Conservation (phyloP, 1,284 basidiomycete species). For the Inonotus hispidus region DNA sequence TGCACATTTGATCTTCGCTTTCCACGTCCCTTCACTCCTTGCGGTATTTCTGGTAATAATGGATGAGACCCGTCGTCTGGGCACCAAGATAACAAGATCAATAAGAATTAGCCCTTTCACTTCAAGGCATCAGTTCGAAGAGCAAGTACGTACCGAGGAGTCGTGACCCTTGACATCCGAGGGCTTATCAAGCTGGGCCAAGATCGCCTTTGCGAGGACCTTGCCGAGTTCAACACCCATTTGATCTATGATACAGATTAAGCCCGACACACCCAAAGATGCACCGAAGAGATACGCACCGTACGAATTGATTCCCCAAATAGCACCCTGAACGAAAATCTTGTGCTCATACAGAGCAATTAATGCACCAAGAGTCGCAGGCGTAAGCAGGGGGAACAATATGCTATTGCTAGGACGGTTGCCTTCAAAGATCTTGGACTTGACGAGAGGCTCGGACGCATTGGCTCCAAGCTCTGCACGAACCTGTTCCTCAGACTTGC, state of each 20-base stretch:
- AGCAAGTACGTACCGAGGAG: conserved; percentile 62
- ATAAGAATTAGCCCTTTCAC: background rate
- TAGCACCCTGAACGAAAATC: conserved; percentile 95
- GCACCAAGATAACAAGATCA: conserved; percentile 8
- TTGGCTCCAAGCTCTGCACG: conserved; percentile 69
- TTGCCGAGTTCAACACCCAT: conserved; percentile 98
- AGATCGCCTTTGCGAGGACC: conserved; percentile 92
- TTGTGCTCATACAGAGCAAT: conserved; percentile 98
- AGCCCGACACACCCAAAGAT: background rate
- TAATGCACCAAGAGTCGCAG: conserved; percentile 80
- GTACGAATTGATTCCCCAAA: conserved; percentile 99
- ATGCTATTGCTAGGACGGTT: conserved; percentile 98
- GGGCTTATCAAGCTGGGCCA: conserved; percentile 80
- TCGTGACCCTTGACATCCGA: conserved; percentile 89
- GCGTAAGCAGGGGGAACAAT: conserved; percentile 90
- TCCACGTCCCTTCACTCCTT: conserved; percentile 46
- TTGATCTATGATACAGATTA: conserved; percentile 49
- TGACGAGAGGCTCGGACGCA: conserved; percentile 80
- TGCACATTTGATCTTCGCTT: too few relatives aligned
- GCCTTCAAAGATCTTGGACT: conserved; percentile 97
- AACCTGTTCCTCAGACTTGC: conserved; percentile 92
- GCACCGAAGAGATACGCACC: conserved; percentile 42
- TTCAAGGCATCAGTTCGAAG: background rate
- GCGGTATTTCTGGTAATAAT: conserved; percentile 88
- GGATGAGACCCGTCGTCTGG: conserved; percentile 88